Evolutionary conservation across 78 protist species (phyloP).

Genomic region (Dictyostelium citrinum): DNA sequence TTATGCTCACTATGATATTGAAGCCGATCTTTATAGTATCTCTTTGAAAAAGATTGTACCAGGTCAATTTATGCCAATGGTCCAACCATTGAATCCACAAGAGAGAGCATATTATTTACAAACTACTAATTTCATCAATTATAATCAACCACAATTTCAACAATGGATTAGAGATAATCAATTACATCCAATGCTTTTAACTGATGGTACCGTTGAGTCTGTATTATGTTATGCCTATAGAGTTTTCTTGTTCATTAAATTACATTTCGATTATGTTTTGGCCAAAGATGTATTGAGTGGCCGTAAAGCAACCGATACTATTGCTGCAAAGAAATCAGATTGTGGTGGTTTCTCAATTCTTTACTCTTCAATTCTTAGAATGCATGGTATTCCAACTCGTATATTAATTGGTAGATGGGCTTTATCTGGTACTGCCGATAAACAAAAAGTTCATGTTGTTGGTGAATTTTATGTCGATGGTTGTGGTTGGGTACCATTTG

Average conservation of each 20-base stretch:
- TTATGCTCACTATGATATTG: slow-evolving; percentile 31
- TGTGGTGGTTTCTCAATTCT: slow-evolving; percentile 73
- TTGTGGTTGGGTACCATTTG: slow-evolving; percentile 66
- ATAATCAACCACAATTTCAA: background rate
- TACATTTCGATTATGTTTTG: slow-evolving; percentile 40
- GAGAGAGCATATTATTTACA: slow-evolving; percentile 40
- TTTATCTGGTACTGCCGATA: background rate
- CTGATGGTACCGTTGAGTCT: slow-evolving; percentile 11
- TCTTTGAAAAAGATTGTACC: background rate
- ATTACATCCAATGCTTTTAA: slow-evolving; percentile 42
- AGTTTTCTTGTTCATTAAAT: slow-evolving; percentile 39
- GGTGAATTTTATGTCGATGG: slow-evolving; percentile 67
- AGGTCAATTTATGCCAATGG: slow-evolving; percentile 16
- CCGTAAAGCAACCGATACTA: slow-evolving; percentile 64
- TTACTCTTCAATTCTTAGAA: background rate
- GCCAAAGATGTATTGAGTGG: slow-evolving; percentile 53
- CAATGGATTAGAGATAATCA: slow-evolving; percentile 41
- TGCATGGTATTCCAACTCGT: slow-evolving; percentile 62
- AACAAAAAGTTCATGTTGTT: slow-evolving; percentile 36
- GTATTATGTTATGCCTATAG: slow-evolving; percentile 41
- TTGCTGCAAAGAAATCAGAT: background rate
- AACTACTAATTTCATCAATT: slow-evolving; percentile 24
- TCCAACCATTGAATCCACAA: background rate
- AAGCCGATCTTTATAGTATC: slow-evolving; percentile 41
- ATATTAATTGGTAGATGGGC: slow-evolving; percentile 58